These are phyloP conservation scores for Arachnopeziza araneosa DNA, from an alignment of 2,329 filamentous ascomycete genomes.

Conservation along the genomic window DNA sequence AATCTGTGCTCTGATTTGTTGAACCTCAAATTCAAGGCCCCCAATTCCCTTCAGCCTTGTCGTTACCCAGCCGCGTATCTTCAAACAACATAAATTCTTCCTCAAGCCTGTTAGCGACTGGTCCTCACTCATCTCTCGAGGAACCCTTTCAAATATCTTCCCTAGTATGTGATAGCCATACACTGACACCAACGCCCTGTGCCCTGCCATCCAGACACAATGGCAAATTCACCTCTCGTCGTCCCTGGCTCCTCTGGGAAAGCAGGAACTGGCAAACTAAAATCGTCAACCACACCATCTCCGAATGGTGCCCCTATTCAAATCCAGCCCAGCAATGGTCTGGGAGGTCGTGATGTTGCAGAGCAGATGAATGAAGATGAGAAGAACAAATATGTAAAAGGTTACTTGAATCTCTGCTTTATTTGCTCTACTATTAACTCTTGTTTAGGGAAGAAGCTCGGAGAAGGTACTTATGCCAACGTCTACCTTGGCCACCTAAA, in stretches of 20 bases:
- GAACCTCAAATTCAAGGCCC: neutral
- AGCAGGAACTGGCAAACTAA: conserved; percentile 4
- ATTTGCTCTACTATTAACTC: conserved; percentile 1
- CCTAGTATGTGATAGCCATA: neutral
- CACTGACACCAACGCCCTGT: neutral
- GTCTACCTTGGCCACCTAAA: conserved; percentile 85
- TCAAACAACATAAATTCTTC: neutral
- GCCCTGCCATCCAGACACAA: conserved; percentile 1
- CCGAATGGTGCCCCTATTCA: conserved; percentile 4
- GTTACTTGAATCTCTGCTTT: conserved; percentile 34
- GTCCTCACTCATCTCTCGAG: neutral
- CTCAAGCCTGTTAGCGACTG: neutral
- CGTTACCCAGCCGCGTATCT: neutral
- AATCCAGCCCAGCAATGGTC: conserved; percentile 11
- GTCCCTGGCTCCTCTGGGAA: conserved; percentile 17
- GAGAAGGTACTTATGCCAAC: conserved; percentile 94
- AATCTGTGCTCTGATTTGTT: neutral
- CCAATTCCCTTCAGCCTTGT: neutral
- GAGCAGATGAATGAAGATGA: conserved; percentile 78
- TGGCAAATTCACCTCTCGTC: conserved; percentile 23
- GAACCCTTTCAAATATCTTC: neutral
- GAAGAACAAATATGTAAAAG: conserved; percentile 86
- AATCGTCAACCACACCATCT: conserved; percentile 16
- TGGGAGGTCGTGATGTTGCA: conserved; percentile 50
- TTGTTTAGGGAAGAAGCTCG: conserved; percentile 72